A percentile compares a stretch with the other conserved stretches of the same genome.
Conservation (phyloP, 2,329 filamentous ascomycete genomes). For the Sodiomyces alkalinus region DNA sequence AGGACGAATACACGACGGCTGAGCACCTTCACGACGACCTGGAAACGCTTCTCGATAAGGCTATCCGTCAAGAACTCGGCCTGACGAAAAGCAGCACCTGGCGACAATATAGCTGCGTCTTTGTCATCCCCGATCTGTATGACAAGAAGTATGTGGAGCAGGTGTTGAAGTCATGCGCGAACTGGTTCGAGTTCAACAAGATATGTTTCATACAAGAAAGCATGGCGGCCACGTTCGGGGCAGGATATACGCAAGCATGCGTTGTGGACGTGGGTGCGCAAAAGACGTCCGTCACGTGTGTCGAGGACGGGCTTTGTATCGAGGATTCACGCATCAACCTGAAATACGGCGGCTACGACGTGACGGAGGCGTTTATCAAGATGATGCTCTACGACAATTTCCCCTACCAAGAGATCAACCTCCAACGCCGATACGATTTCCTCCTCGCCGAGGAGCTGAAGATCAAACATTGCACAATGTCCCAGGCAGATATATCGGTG, state of each 20-base stretch:
- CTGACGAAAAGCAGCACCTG: slow-evolving; percentile 66
- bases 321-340: slow-evolving; percentile 92
- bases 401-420: slow-evolving; percentile 87
- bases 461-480: slow-evolving; percentile 82
- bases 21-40: slow-evolving; percentile 77
- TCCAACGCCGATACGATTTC: slow-evolving; percentile 81
- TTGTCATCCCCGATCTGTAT: slow-evolving; percentile 92
- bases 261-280: slow-evolving; percentile 94
- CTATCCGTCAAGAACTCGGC: slow-evolving; percentile 72
- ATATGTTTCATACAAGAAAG: slow-evolving; percentile 95
- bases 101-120: slow-evolving; percentile 88
- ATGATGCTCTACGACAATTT: slow-evolving; percentile 98
- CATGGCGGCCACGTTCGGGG: slow-evolving; percentile 85
- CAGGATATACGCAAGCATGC: slow-evolving; percentile 84
- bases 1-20: slow-evolving; percentile 69
- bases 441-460: slow-evolving; percentile 91
- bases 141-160: slow-evolving; percentile 85
- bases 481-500: slow-evolving; percentile 76
- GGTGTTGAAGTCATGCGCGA: slow-evolving; percentile 71
- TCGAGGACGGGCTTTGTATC: slow-evolving; percentile 88
- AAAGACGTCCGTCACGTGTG: slow-evolving; percentile 93
- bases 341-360: slow-evolving; percentile 84
- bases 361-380: slow-evolving; percentile 88
- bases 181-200: slow-evolving; percentile 75
- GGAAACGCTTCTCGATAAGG: slow-evolving; percentile 71